These are phyloP conservation scores for Chlorella sp. DNA, from an alignment of 139 green algal species.

Conservation along the genomic window DNA sequence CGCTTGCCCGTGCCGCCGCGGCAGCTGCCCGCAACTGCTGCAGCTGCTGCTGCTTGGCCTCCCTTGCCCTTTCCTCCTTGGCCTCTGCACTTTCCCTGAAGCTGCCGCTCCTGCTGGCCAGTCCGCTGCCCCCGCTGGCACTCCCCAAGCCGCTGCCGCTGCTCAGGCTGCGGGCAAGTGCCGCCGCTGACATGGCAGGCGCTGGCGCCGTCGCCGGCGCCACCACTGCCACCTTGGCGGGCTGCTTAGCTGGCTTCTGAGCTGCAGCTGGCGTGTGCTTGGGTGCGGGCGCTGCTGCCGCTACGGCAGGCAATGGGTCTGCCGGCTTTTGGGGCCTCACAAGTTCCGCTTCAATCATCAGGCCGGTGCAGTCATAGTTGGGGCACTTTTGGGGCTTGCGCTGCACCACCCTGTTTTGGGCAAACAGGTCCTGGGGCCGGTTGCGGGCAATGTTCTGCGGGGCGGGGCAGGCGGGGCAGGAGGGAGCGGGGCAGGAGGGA, in stretches of 20 bases:
- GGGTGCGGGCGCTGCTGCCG: background rate
- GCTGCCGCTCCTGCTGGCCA: background rate
- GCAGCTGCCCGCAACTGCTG: background rate
- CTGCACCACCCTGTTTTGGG: conserved; percentile 8
- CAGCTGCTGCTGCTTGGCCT: conserved; percentile 2
- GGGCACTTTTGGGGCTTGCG: conserved; percentile 10
- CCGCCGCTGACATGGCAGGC: background rate
- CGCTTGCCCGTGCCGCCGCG: background rate
- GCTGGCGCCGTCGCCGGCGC: background rate
- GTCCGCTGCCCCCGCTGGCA: background rate
- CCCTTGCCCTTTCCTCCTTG: background rate
- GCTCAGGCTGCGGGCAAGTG: background rate
- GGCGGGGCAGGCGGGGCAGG: background rate
- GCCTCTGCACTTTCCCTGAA: background rate
- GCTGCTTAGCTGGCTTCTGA: background rate
- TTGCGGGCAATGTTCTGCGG: background rate
- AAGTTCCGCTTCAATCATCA: background rate
- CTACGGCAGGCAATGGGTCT: background rate
- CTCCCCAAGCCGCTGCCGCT: background rate
- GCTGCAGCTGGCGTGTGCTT: background rate
- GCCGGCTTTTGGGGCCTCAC: background rate
- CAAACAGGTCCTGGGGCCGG: conserved; percentile 6
- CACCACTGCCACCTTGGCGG: background rate
- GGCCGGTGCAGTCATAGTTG: background rate
- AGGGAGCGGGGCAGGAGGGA: background rate